phyloP scores from a whole-genome alignment of 768 basidiomycete genomes.

The Auricularia sp. region DNA sequence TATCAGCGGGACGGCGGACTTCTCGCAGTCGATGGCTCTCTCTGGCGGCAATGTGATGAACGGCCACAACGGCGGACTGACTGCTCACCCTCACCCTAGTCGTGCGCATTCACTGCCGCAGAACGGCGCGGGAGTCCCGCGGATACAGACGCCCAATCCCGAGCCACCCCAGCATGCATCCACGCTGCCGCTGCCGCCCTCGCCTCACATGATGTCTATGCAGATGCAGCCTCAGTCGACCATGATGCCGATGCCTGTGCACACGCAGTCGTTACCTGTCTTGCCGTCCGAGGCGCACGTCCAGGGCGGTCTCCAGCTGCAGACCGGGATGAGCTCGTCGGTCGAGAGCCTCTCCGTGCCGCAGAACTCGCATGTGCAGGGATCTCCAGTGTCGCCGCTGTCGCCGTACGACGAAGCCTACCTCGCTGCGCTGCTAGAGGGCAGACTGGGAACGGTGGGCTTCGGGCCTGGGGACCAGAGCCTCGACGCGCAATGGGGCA shows the following conservation, averaged over 20 bases:
- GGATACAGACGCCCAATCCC: not conserved
- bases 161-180: not conserved
- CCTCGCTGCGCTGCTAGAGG: not conserved
- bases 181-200: not conserved
- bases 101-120: not conserved
- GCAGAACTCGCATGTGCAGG: not conserved
- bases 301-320: not conserved
- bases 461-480: not conserved
- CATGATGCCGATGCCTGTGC: not conserved
- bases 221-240: not conserved
- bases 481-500: not conserved
- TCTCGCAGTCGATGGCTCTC: not conserved
- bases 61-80: not conserved
- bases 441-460: not conserved
- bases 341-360: not conserved
- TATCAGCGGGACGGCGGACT: not conserved
- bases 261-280: not conserved
- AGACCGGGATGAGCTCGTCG: not conserved
- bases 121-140: not conserved
- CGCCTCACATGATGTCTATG: not conserved
- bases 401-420: not conserved
- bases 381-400: not conserved
- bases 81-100: not conserved
- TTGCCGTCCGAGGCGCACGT: not conserved
- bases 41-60: not conserved